Evolutionary conservation across 225 moss, liverwort and hornwort genomes (phyloP), one percentile per base, ranked within the genome.

Genomic region (Physcomitrellopsis africana): DNA sequence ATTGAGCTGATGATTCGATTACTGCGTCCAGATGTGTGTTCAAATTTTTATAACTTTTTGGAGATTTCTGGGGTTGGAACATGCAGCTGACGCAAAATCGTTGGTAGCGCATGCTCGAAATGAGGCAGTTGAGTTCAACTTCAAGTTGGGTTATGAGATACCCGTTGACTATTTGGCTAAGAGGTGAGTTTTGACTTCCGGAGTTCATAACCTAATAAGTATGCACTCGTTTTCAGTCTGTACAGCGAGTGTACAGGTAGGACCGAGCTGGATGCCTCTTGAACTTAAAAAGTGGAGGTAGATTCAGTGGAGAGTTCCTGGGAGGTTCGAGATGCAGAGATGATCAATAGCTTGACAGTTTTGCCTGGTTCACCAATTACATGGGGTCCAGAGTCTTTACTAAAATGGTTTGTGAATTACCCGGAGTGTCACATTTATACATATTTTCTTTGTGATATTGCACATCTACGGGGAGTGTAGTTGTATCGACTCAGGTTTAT

Each of bases 111-210:
- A 87, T 81, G 92, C 96, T 24, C 87, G 83, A 69, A 77, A 82
- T 41, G 82, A 81, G 69, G 90, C 92, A 55, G 91, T 92, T 17
- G 87, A 97, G 62, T 97, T 94, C 73, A 91, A 89, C 46, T 91
- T 89, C 51, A 93, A 93, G 76, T 51, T 89, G 76, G 96, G 96
- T 55, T 97, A 97, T 76, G 97, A 97, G 79, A 70, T 97, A 52
- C 97, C 97, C 61, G 94, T 97, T 20, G 92, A 94, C 76, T 94
- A 90, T 64, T 80, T 94, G 74, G 92, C 94, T 51, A 92, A 92
- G 81, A 91, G 92, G 94, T 94, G 77, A 23, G 58, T 45, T 64
- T 1, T 32, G 26, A 22, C 16, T 44, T 18, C 64, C 22, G 3
- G 45, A 45, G 44, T 18, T 14, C 18, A 26, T 24, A 52, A 8